Conservation (phyloP, 1,284 basidiomycete species). For the Pseudomicrostroma phylloplanum region DNA sequence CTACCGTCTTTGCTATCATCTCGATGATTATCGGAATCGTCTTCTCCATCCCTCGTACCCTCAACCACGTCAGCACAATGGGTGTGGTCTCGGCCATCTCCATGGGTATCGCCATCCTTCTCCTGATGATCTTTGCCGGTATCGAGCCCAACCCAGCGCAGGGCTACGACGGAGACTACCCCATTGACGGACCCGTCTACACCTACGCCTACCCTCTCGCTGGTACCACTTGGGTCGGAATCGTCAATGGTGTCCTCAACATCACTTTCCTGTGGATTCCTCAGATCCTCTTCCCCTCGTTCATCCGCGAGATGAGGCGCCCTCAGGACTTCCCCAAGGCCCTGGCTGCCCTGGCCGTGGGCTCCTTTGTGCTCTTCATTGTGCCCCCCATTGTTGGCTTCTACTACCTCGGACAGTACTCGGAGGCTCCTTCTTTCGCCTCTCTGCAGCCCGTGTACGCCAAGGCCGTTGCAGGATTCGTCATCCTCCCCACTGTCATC, state of each 20-base stretch:
- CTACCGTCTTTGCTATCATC: slow-evolving; percentile 22
- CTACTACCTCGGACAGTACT: slow-evolving; percentile 52
- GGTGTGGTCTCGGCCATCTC: slow-evolving; percentile 13
- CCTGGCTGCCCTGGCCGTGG: slow-evolving; percentile 12
- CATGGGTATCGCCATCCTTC: slow-evolving; percentile 22
- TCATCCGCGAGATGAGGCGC: slow-evolving; percentile 13
- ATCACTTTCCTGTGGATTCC: slow-evolving; percentile 33
- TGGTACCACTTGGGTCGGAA: slow-evolving; percentile 58
- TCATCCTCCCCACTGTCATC: slow-evolving; percentile 31
- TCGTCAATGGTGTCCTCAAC: slow-evolving; percentile 54
- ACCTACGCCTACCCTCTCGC: slow-evolving; percentile 10
- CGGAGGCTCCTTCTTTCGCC: slow-evolving; percentile 57
- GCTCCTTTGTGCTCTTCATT: slow-evolving; percentile 18
- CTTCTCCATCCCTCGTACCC: slow-evolving; percentile 37
- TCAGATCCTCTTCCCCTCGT: slow-evolving; percentile 16
- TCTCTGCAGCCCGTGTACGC: slow-evolving; percentile 54
- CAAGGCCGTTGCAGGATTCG: slow-evolving; percentile 54
- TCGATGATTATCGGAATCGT: slow-evolving; percentile 61
- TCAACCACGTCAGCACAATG: slow-evolving; percentile 19
- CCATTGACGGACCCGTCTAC: slow-evolving; percentile 4
- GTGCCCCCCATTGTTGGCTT: slow-evolving; percentile 15
- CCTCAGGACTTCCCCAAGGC: slow-evolving; percentile 21
- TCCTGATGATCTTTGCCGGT: slow-evolving; percentile 17
- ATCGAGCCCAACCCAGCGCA: slow-evolving; percentile 14
- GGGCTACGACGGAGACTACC: slow-evolving; percentile 12